These are phyloP conservation scores for Dimargaris xerosporica DNA, from an alignment of 192 early-diverging fungal species.

Conservation along the genomic window DNA sequence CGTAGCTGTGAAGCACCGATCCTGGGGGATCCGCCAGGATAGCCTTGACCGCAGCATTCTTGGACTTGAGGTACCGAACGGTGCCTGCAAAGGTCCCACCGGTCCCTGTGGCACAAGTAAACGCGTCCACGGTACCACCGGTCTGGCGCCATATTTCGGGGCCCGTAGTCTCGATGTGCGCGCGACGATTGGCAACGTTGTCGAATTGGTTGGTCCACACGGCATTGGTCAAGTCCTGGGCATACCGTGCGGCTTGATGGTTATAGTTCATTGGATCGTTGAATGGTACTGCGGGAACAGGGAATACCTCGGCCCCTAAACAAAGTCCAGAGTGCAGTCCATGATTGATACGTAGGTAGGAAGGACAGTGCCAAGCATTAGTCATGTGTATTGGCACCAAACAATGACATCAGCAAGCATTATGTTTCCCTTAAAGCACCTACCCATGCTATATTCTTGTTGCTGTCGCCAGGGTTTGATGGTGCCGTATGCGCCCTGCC, in stretches of 20 bases:
- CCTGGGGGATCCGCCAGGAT: constrained; percentile 88
- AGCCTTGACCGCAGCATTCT: constrained; percentile 46
- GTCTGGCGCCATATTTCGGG: constrained; percentile 90
- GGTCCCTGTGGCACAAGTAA: constrained; percentile 84
- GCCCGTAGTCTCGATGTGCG: constrained; percentile 90
- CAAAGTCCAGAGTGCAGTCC: too few species aligned
- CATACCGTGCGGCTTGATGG: constrained; percentile 74
- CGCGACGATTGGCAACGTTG: constrained; percentile 76
- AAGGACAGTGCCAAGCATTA: too few species aligned
- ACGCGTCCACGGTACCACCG: constrained; percentile 65
- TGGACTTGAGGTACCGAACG: constrained; percentile 65
- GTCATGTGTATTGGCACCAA: too few species aligned
- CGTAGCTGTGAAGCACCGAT: constrained; percentile 74
- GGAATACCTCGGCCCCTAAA: constrained; percentile 81
- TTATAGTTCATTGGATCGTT: constrained; percentile 90
- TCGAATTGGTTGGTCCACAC: constrained; percentile 98
- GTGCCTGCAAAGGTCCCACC: constrained; percentile 84
- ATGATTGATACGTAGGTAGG: too few species aligned
- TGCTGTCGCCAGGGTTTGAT: too few species aligned
- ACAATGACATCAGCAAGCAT: too few species aligned
- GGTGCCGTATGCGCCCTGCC: too few species aligned
- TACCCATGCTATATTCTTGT: too few species aligned
- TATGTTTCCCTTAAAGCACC: too few species aligned
- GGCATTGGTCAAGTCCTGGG: constrained; percentile 62
- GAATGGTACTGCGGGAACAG: constrained; percentile 83